A percentile compares a stretch with the other conserved stretches of the same genome.
These are phyloP conservation scores for Ustilago nuda DNA, from an alignment of 1,284 basidiomycete species.

Conservation along the genomic window DNA sequence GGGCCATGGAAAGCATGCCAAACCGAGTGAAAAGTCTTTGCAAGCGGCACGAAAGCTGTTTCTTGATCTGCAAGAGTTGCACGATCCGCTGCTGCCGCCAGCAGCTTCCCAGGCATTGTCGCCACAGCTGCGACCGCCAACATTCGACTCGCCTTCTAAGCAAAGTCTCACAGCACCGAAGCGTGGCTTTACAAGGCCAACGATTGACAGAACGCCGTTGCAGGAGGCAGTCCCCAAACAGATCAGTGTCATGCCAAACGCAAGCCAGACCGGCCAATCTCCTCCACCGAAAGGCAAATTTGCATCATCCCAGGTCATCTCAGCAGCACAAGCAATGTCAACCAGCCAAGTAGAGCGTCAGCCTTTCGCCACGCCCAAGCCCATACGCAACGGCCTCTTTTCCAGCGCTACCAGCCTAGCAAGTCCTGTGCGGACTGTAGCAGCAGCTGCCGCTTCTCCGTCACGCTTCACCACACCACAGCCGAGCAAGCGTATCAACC, in stretches of 20 bases:
- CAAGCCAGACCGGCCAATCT: not conserved
- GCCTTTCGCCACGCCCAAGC: constrained; percentile 25
- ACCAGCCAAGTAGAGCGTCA: constrained; percentile 12
- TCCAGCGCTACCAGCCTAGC: constrained; percentile 5
- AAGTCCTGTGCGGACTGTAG: constrained; percentile 23
- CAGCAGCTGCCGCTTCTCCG: not conserved
- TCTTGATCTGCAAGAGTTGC: constrained; percentile 26
- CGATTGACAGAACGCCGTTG: constrained; percentile 19
- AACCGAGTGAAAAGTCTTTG: constrained; percentile 38
- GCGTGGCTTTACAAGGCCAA: not conserved
- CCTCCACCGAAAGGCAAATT: not conserved
- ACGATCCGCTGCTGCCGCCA: constrained; percentile 20
- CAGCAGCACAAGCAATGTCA: constrained; percentile 2
- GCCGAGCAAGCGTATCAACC: constrained; percentile 41
- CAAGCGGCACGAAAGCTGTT: constrained; percentile 34
- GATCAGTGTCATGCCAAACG: not conserved
- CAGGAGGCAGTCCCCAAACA: constrained; percentile 28
- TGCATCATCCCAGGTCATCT: not conserved
- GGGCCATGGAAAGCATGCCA: constrained; percentile 22
- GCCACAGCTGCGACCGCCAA: constrained; percentile 7
- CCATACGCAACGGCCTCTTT: constrained; percentile 7
- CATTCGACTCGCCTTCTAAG: not conserved
- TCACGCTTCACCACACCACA: constrained; percentile 36
- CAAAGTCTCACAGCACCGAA: not conserved
- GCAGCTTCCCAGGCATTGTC: constrained; percentile 19